A percentile compares a stretch with the other conserved stretches of the same genome.
Conservation (phyloP, 352 stramenopile species). For the Poterioochromonas sp. region DNA sequence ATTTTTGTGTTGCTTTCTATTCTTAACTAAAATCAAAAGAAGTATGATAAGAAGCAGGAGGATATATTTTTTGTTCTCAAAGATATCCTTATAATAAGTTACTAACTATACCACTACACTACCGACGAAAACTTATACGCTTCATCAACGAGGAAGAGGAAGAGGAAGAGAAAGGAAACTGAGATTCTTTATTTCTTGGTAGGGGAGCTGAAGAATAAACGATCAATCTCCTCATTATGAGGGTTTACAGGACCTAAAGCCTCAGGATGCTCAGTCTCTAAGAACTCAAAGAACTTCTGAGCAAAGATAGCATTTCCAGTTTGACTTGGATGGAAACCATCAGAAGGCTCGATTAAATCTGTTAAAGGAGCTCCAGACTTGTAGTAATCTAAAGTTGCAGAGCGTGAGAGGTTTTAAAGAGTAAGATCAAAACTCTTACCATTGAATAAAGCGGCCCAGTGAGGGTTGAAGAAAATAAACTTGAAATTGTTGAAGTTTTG, state of each 20-base stretch:
- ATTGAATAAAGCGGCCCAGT: slow-evolving; percentile 27
- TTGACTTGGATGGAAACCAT: slow-evolving; percentile 36
- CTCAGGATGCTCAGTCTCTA: slow-evolving; percentile 20
- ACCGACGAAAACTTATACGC: too few relatives aligned
- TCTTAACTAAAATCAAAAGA: too few relatives aligned
- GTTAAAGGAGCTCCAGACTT: not conserved
- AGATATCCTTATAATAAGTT: too few relatives aligned
- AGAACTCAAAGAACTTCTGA: slow-evolving; percentile 31
- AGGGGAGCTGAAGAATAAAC: slow-evolving; percentile 33
- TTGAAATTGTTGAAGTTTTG: slow-evolving; percentile 34
- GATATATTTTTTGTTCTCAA: too few relatives aligned
- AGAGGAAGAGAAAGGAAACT: too few relatives aligned
- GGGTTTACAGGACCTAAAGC: slow-evolving; percentile 32
- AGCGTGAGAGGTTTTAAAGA: not conserved
- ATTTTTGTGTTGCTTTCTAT: too few relatives aligned
- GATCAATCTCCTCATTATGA: slow-evolving; percentile 32
- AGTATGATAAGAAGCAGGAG: too few relatives aligned
- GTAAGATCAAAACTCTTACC: not conserved
- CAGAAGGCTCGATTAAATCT: slow-evolving; percentile 34
- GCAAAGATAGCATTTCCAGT: slow-evolving; percentile 31
- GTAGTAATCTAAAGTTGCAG: slow-evolving; percentile 5
- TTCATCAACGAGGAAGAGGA: too few relatives aligned
- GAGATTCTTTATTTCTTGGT: too few relatives aligned
- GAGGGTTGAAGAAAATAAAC: slow-evolving; percentile 16
- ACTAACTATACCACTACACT: too few relatives aligned